Evolutionary conservation across 352 stramenopile genomes (phyloP).

Genomic region (Peronospora farinosa): DNA sequence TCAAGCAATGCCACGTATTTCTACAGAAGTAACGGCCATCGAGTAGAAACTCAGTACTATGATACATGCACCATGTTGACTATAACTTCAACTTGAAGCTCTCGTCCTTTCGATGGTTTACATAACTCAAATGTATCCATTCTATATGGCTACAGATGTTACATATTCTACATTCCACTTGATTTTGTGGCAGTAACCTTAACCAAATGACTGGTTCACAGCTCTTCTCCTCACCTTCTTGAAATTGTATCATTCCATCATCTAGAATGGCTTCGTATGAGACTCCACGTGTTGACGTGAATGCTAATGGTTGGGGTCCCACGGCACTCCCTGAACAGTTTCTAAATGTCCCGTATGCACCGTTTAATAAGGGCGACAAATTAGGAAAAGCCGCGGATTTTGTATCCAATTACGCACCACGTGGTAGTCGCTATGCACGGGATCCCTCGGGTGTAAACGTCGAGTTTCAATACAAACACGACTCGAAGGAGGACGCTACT

Average conservation of each 20-base stretch:
- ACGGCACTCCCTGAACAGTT: constrained; percentile 87
- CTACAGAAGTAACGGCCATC: constrained; percentile 18
- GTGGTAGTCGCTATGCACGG: constrained; percentile 45
- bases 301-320: constrained; percentile 77
- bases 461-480: constrained; percentile 93
- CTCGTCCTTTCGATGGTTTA: not conserved
- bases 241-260: constrained; percentile 15
- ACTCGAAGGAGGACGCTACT: constrained; percentile 84
- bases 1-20: not conserved
- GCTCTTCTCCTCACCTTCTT: not conserved
- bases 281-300: constrained; percentile 75
- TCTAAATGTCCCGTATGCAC: constrained; percentile 90
- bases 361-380: constrained; percentile 94
- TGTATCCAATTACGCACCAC: constrained; percentile 64
- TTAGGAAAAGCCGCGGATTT: constrained; percentile 93
- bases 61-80: not conserved
- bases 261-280: constrained; percentile 70
- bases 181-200: constrained; percentile 1
- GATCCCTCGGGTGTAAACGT: constrained; percentile 84
- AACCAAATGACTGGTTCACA: constrained; percentile 18
- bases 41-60: constrained; percentile 9
- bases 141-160: not conserved
- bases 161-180: not conserved
- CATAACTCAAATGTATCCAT: too few species aligned
- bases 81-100: constrained; percentile 2